Evolutionary conservation across 139 green algal species (phyloP).

Genomic region (Auxenochlorella pyrenoidosa): DNA sequence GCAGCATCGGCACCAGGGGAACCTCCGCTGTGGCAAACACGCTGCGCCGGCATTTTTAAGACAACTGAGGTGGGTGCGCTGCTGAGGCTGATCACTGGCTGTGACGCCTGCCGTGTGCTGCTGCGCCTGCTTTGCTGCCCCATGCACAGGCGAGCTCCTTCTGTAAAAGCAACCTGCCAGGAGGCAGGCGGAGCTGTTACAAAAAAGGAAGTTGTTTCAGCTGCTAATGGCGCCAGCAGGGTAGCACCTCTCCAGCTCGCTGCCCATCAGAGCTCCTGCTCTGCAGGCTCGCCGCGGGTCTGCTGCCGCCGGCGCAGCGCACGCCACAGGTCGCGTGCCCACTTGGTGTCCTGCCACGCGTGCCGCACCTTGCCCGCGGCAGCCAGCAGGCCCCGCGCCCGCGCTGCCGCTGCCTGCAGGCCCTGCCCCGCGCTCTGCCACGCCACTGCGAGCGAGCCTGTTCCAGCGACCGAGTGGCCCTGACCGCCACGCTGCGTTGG

Average conservation of each 20-base stretch:
- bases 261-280: background rate
- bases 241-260: too few species aligned
- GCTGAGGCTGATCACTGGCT: too few species aligned
- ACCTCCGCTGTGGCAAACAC: background rate
- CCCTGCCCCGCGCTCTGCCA: background rate
- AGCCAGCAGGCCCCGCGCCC: background rate
- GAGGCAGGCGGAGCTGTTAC: too few species aligned
- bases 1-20: background rate
- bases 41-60: background rate
- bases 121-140: too few species aligned
- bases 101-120: too few species aligned
- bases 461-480: background rate
- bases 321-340: background rate
- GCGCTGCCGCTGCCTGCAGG: background rate
- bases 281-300: too few species aligned
- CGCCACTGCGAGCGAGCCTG: background rate
- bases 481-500: background rate
- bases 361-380: background rate
- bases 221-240: background rate
- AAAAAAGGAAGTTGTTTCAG: background rate
- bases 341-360: background rate
- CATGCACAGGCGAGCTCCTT: too few species aligned
- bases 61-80: background rate
- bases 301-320: background rate
- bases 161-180: too few species aligned